Conservation (phyloP, 192 early-diverging fungal species). For the Backusella morwellensis region DNA sequence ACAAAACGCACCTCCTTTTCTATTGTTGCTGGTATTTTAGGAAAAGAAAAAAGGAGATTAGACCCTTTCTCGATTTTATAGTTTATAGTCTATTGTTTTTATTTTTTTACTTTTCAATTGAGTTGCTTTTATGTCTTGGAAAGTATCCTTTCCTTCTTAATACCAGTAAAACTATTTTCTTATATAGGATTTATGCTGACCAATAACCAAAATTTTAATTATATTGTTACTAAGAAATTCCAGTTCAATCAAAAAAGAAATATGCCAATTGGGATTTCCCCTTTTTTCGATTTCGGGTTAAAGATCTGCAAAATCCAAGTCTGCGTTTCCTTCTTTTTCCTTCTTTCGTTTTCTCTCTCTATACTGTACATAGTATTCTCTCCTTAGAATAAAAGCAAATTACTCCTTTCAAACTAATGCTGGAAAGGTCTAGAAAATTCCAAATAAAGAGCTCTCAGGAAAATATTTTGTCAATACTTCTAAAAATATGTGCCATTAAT, state of each 20-base stretch:
- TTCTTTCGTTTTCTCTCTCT: neutral
- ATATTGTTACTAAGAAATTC: neutral
- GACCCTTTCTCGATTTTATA: neutral
- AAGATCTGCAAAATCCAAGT: neutral
- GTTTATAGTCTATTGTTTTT: neutral
- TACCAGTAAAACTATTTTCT: neutral
- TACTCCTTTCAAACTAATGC: neutral
- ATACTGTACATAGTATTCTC: neutral
- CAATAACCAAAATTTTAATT: neutral
- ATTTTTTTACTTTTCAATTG: neutral
- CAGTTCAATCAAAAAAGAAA: neutral
- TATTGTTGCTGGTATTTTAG: neutral
- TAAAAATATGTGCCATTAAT: too few relatives aligned
- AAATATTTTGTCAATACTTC: neutral
- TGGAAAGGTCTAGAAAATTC: conserved; percentile 4
- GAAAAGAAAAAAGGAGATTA: neutral
- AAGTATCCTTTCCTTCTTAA: neutral
- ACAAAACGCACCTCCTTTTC: neutral
- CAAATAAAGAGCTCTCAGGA: neutral
- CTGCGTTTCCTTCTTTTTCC: neutral
- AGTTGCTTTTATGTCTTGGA: neutral
- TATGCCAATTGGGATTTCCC: neutral
- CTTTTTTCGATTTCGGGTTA: neutral
- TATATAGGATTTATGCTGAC: neutral
- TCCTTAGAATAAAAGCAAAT: neutral